Evolutionary conservation across 1,139 yeast species (phyloP).

Genomic region (Yamadazyma dushanensis): DNA sequence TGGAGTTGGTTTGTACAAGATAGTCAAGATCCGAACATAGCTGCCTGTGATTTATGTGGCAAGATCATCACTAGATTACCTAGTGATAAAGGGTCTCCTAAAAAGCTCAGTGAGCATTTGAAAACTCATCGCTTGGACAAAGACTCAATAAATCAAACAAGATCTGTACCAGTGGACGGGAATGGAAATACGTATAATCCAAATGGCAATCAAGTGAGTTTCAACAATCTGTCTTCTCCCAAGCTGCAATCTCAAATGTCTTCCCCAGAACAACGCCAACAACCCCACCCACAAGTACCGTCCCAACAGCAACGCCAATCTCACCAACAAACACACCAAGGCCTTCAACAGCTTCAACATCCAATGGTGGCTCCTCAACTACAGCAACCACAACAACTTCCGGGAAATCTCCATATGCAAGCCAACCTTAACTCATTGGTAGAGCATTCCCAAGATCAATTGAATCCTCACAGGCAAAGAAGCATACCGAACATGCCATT

Average conservation of each 20-base stretch:
- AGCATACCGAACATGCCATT: neutral
- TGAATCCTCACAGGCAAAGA: neutral
- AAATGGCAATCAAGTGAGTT: conserved; percentile 26
- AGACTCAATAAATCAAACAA: conserved; percentile 34
- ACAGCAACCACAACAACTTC: conserved; percentile 1
- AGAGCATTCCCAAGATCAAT: neutral
- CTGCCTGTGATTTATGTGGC: conserved; percentile 56
- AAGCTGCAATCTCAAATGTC: conserved; percentile 1
- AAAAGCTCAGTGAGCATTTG: conserved; percentile 57
- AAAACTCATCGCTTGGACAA: conserved; percentile 52
- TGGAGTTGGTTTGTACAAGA: conserved; percentile 64
- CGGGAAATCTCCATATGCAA: neutral
- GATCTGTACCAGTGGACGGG: conserved; percentile 41
- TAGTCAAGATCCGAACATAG: conserved; percentile 45
- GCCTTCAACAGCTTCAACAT: neutral
- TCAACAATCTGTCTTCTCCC: conserved; percentile 6
- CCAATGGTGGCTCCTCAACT: conserved; percentile 1
- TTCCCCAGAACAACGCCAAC: neutral
- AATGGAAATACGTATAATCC: conserved; percentile 35
- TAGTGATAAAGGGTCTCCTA: conserved; percentile 60
- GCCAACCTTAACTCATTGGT: neutral
- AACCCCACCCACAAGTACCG: neutral
- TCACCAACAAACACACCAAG: neutral
- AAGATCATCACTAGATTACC: conserved; percentile 47
- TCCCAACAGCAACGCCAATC: neutral